A percentile compares a stretch with the other conserved stretches of the same genome.
Evolutionary conservation across 257 asterid genomes (phyloP).

Genomic region (Nicotiana undulata): DNA sequence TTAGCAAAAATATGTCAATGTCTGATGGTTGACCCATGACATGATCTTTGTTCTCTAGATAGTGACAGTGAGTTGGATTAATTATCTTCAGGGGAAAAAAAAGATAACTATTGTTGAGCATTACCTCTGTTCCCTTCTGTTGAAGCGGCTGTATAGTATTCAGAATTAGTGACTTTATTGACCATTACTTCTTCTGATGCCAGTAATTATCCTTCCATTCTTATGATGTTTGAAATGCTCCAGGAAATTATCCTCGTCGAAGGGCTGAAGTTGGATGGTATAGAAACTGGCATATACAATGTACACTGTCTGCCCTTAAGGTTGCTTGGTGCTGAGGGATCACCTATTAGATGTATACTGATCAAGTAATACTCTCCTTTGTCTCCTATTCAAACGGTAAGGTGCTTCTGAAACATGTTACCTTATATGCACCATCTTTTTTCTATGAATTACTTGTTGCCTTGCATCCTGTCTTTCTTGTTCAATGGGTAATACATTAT

Average conservation of each 20-base stretch:
- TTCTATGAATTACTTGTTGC: not conserved
- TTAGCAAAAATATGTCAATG: not conserved
- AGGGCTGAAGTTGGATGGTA: conserved; percentile 78
- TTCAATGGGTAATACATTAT: not conserved
- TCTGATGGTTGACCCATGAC: not conserved
- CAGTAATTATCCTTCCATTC: not conserved
- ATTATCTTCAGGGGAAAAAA: not conserved
- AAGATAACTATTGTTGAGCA: not conserved
- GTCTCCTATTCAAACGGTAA: not conserved
- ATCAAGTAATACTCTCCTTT: conserved; percentile 36
- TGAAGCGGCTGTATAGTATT: not conserved
- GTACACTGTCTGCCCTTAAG: conserved; percentile 91
- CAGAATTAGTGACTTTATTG: not conserved
- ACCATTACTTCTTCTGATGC: not conserved
- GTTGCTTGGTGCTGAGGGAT: conserved; percentile 89
- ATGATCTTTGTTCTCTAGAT: not conserved
- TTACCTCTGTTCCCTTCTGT: not conserved
- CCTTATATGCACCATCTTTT: not conserved
- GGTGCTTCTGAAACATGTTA: not conserved
- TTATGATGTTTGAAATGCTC: conserved; percentile 14
- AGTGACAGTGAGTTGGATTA: not conserved
- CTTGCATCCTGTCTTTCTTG: not conserved
- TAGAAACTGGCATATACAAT: conserved; percentile 50
- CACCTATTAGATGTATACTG: conserved; percentile 94
- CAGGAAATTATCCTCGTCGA: conserved; percentile 94